These are phyloP conservation scores for Pseudotsuga menziesii DNA, from an alignment of 75 land plant genomes.

Conservation along the genomic window DNA sequence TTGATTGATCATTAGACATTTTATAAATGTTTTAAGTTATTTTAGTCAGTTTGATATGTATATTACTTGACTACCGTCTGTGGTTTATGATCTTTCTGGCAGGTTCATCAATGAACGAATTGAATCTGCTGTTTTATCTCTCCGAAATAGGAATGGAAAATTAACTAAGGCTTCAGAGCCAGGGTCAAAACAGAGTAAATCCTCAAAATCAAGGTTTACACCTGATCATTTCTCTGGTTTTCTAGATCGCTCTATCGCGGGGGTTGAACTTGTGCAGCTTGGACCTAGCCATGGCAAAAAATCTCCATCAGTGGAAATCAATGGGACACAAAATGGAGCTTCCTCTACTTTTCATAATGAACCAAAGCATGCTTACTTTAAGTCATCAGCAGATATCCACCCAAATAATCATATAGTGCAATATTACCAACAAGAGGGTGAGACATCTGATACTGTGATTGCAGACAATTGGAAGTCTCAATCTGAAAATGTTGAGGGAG, in stretches of 20 bases:
- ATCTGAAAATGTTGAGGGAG: constrained; percentile 22
- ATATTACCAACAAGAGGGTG: not conserved
- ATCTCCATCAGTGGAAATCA: constrained; percentile 4
- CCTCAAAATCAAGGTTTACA: constrained; percentile 25
- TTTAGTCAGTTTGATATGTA: not conserved
- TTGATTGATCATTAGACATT: not conserved
- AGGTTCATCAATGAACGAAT: constrained; percentile 85
- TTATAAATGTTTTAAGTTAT: not conserved
- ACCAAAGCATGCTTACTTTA: not conserved
- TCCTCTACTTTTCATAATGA: not conserved
- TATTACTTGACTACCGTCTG: not conserved
- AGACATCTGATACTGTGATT: not conserved
- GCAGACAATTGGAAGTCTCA: constrained; percentile 8
- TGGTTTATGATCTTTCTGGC: constrained; percentile 13
- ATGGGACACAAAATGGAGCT: not conserved
- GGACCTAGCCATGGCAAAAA: constrained; percentile 21
- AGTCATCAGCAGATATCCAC: constrained; percentile 2
- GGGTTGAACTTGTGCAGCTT: constrained; percentile 65
- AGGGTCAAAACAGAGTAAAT: constrained; percentile 12
- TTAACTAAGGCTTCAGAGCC: constrained; percentile 14
- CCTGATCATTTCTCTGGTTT: constrained; percentile 37
- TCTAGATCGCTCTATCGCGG: constrained; percentile 42
- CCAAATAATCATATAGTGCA: not conserved
- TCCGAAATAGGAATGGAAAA: constrained; percentile 25
- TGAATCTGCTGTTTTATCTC: constrained; percentile 42